Evolutionary conservation across 1,284 basidiomycete species (phyloP), one percentile per base, ranked within the genome.

Genomic region (Gomphus bonarii): DNA sequence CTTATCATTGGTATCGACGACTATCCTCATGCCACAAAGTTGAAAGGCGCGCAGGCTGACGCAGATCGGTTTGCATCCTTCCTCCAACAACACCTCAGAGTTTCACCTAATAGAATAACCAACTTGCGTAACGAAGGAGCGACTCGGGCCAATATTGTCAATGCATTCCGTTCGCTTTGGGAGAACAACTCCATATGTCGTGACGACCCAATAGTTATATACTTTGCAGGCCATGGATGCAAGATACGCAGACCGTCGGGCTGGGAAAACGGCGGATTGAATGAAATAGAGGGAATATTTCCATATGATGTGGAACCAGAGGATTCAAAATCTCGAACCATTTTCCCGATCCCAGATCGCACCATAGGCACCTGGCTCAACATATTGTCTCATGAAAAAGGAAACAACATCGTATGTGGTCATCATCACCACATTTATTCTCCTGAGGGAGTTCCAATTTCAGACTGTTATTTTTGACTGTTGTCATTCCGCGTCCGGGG

Each of bases 171-270:
- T 28, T 8, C n/a, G 8, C 43, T 46, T 28, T 46, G 20, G 18
- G 20, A 22, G 1, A 8, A 20, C n/a, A 10, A 12, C 11, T 10
- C 9, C 43, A 46, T 46, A 11, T 7, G 9, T 10, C 18, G 25
- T 10, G 82, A 78, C 14, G 82, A 86, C 59, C 78, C 83, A 33
- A 75, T 86, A 42, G 62, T 86, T 60, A 66, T 86, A 54, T 86
- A 82, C 63, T 86, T 82, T 63, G 81, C 84, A 35, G 83, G 84
- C 20, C 83, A 85, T 63, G 84, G 84, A 16, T 80, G 78, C 64
- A 72, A 69, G 54, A 65, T 81, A 42, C 65, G 69, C n/a, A 75
- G 80, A 11, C 60, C 60, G 2, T 30, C 10, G 1, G 54, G 36
- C 28, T 60, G 59, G 59, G 57, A 51, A 0, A 42, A 51, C 6